These are phyloP conservation scores for Epichloe typhina DNA, from an alignment of 2,329 filamentous ascomycete species.

Conservation along the genomic window DNA sequence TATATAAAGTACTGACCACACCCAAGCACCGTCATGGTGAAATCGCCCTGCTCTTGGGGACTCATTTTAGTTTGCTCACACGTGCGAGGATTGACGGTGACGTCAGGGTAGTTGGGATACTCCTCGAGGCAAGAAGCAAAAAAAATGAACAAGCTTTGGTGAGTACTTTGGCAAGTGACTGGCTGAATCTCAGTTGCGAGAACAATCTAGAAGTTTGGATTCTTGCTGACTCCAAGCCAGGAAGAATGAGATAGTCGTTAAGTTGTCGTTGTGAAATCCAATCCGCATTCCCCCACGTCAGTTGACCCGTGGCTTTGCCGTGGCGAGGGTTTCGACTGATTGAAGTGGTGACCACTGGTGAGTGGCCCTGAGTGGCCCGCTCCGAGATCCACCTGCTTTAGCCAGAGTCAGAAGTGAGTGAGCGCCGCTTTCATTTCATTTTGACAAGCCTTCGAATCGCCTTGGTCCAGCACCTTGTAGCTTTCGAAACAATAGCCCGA, in stretches of 20 bases:
- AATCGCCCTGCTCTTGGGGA: conserved; percentile 28
- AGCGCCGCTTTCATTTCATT: background rate
- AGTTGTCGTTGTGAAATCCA: background rate
- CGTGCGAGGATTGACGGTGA: background rate
- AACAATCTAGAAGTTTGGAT: background rate
- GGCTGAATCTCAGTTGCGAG: background rate
- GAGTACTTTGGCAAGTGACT: background rate
- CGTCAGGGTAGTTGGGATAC: background rate
- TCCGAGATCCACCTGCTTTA: background rate
- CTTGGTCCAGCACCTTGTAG: background rate
- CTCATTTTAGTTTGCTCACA: conserved; percentile 2
- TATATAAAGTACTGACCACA: conserved; percentile 46
- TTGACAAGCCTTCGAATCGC: background rate
- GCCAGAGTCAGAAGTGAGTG: background rate
- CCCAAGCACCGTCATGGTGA: conserved; percentile 69
- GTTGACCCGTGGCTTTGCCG: background rate
- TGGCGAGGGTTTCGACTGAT: background rate
- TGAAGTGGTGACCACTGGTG: no score
- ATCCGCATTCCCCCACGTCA: no score
- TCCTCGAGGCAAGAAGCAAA: background rate
- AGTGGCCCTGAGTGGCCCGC: no score
- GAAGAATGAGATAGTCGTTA: background rate
- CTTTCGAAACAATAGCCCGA: background rate
- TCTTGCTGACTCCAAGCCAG: background rate
- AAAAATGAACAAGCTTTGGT: background rate